phyloP scores from a whole-genome alignment of 2,329 filamentous ascomycete species.

The Colletotrichum gloeosporioides region DNA sequence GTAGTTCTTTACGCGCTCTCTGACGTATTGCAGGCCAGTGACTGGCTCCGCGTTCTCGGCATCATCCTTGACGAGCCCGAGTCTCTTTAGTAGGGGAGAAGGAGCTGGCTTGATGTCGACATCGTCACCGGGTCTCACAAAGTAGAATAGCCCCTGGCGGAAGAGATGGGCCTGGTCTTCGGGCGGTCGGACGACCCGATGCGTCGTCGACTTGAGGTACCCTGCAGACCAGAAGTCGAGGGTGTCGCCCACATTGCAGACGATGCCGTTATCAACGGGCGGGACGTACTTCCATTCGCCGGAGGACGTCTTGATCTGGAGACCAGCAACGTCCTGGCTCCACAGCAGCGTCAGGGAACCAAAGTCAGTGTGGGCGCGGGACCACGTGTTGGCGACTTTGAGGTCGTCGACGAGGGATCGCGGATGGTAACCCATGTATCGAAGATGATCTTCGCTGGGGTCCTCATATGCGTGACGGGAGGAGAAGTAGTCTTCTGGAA shows the following conservation, averaged over 20 bases:
- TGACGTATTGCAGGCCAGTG: slow-evolving; percentile 43
- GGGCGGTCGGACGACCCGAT: slow-evolving; percentile 38
- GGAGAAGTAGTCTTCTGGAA: slow-evolving; percentile 58
- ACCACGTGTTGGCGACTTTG: slow-evolving; percentile 29
- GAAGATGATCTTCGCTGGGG: slow-evolving; percentile 58
- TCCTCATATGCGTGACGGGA: slow-evolving; percentile 56
- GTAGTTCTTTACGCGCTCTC: slow-evolving; percentile 44
- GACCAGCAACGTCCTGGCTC: slow-evolving; percentile 56
- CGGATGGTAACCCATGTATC: slow-evolving; percentile 60
- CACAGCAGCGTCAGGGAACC: slow-evolving; percentile 59
- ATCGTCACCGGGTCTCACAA: slow-evolving; percentile 37
- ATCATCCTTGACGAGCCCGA: slow-evolving; percentile 28
- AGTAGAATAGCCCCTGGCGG: slow-evolving; percentile 41
- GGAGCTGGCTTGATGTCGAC: slow-evolving; percentile 33
- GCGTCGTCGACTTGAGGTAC: slow-evolving; percentile 38
- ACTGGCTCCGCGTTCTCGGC: slow-evolving; percentile 33
- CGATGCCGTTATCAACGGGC: slow-evolving; percentile 48
- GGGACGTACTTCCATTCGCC: slow-evolving; percentile 50
- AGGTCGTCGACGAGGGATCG: slow-evolving; percentile 45
- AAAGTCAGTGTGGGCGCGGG: slow-evolving; percentile 53
- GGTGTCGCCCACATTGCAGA: slow-evolving; percentile 45
- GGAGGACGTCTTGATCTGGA: slow-evolving; percentile 48
- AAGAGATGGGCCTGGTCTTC: slow-evolving; percentile 35
- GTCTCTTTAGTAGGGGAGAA: slow-evolving; percentile 30
- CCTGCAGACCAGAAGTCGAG: slow-evolving; percentile 33